Evolutionary conservation across 768 basidiomycete species (phyloP), one percentile per base, ranked within the genome.

Genomic region (Naganishia kalamii): DNA sequence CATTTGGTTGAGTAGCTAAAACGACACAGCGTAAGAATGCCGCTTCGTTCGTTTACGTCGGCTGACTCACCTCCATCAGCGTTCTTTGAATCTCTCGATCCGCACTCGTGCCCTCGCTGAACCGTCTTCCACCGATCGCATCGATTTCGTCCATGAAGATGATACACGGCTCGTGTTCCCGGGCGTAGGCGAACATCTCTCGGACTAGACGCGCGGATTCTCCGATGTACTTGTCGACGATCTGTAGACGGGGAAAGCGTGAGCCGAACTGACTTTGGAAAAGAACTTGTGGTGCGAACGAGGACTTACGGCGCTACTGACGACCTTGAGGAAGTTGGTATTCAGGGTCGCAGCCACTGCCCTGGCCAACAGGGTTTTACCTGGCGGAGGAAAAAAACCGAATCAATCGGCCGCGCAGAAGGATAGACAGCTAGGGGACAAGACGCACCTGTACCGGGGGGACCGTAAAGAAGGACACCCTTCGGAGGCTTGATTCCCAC

Each of bases 41-140:
- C 17, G 13, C 32, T 27, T 7, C 12, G 47, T 30, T 51, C 19
- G 15, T 33, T 41, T 1, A 11, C 50, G 15, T 8, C 17, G 27
- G 19, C 10, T 15, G 19, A 72, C 82, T 40, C 50, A 87, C 86
- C 84, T 99, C 96, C 96, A 99, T 99, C 41, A 99, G 80, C 23
- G 96, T 99, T 69, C 96, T 84, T 79, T 99, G 96, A 68, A 99
- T 98, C 81, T 99, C 96, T 74, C 96, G 87, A 80, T 99, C 96
- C 13, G 96, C 94, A 77, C 88, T 90, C 4, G 94, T 97, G 32
- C 96, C 94, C 78, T 99, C 96, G 4, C 88, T 90, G 84, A 89
- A 89, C 47, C 88, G 80, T 66, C 88, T 80, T 2, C 96, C 94
- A 71, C 96, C 96, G 68, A 98, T 99, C 32, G 96, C 96, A 77